Base-by-base conservation (phyloP, 805 yeast species). In the Sugiyamaella qingdaonensis region DNA sequence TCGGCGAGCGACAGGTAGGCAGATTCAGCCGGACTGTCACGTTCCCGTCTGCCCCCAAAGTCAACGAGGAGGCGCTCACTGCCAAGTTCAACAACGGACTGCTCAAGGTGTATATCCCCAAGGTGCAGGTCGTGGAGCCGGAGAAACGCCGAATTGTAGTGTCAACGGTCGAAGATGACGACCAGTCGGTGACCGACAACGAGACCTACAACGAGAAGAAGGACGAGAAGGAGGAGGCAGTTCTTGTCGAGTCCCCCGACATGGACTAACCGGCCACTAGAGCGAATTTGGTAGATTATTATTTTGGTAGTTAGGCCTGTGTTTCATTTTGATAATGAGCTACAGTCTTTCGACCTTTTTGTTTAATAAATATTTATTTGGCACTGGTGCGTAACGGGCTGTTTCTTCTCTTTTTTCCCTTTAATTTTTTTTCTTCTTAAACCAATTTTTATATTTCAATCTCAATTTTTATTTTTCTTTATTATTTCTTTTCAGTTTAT, bases 1-100 rank as follows among this genome's bases (percentile, higher is more conserved):
- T 78, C 19, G 70, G 79, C 21, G 86, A 82, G 66, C 73, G 81
- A 52, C 75, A 78, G 62, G 73, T 78, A 36, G 86, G 86, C 11
- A 71, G 76, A 1, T 78, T 82, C 61, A 82, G 80, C 63, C 76
- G 86, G 69, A 72, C 78, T 34, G 65, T 82, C 49, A 79, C 77
- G 56, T 74, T 82, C 62, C 85, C 86, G 18, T 71, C 74, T 1
- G 65, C 76, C 48, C 83, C 84, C 46, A 70, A 74, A 51, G 73
- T 81, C 36, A 66, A 73, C 35, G 86, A 82, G 53, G 81, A 78
- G 18, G 70, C 68, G 29, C 80, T 82, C 55, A 74, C 71, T 53
- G 86, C 85, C 4, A 74, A 75, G 50, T 78, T 78, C 57, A 64
- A 64, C 37, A 78, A 80, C 58, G 86, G 86, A 21, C 64, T 81